Base-by-base conservation (phyloP, 441 rosid species). In the Sinapis alba region DNA sequence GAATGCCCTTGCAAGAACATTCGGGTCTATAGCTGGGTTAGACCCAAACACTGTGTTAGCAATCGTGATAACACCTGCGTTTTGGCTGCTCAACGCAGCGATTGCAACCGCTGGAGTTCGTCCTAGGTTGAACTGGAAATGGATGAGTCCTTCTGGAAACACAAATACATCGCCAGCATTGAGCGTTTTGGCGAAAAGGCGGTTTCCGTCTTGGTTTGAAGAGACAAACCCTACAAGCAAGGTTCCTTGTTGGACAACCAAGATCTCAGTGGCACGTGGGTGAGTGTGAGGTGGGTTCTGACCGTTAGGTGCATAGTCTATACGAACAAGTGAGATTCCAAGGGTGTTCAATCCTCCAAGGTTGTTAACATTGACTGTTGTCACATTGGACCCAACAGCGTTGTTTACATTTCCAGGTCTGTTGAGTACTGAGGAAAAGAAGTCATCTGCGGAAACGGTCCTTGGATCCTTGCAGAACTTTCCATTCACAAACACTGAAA, bases 391-490 rank as follows among this genome's bases (percentile, higher is more conserved):
- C 4, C 86, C 84, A 2, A 77, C 68, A 7, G 13, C 54, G 65
- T 81, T 83, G 0, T 65, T 32, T 16, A 88, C 82, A 67, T 74
- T 61, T 66, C 82, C 34, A 0, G 86, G 58, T 8, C 34, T 67
- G 11, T 86, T 61, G 18, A 86, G 84, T 27, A 87, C 86, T 1
- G 36, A 2, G 34, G 58, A 78, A 63, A 65, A 78, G 81, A 88
- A 86, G 57, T 88, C 86, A 0, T 85, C 51, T 0, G 81, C 68
- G 0, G 27, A 80, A 16, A 57, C 83, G 0, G 11, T 62, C 36
- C 71, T 79, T 10, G 88, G 89, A 62, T 86, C 82, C 76, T 79
- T 84, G 83, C 90, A 86, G 65, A 86, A 80, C 69, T 84, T 86
- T 2, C 87, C 90, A 63, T 86, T 86, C 28, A 88, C 82, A 71